phyloP scores from a whole-genome alignment of 116 monocot genomes.

The Cymodocea nodosa region DNA sequence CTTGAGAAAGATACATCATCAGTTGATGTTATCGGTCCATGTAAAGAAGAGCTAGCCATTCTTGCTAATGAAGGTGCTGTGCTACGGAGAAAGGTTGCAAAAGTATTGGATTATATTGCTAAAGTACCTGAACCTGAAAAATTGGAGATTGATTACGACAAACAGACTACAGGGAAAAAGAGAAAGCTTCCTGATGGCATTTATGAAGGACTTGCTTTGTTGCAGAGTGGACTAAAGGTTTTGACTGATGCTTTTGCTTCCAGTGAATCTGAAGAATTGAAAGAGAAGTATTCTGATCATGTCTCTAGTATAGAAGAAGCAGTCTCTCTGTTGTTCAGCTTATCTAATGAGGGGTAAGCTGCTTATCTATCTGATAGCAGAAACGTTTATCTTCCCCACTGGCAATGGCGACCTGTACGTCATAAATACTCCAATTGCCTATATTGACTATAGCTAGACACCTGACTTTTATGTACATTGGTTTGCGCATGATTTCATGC shows the following conservation, averaged over 20 bases:
- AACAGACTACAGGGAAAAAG: conserved; percentile 28
- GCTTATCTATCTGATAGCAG: neutral
- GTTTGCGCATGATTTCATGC: too few species aligned
- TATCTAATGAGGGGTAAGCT: conserved; percentile 11
- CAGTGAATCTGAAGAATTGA: conserved; percentile 32
- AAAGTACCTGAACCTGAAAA: conserved; percentile 20
- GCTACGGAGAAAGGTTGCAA: conserved; percentile 31
- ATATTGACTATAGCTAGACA: too few species aligned
- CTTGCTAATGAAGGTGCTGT: conserved; percentile 49
- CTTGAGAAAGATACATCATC: conserved; percentile 74
- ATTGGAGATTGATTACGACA: conserved; percentile 12
- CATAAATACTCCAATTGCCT: too few species aligned
- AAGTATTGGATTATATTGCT: neutral
- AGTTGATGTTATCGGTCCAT: conserved; percentile 14
- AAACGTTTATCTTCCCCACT: too few species aligned
- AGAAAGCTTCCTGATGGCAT: conserved; percentile 63
- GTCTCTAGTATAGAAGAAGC: conserved; percentile 50
- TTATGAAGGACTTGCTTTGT: conserved; percentile 48
- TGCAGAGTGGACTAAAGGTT: conserved; percentile 63
- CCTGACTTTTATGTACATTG: too few species aligned
- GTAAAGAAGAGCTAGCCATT: conserved; percentile 28
- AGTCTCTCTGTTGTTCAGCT: conserved; percentile 29
- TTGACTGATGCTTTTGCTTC: conserved; percentile 39
- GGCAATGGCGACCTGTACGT: too few species aligned
- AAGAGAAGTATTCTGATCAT: conserved; percentile 40